phyloP scores from a whole-genome alignment of 139 green algal genomes.

The Cymbomonas tetramitiformis region DNA sequence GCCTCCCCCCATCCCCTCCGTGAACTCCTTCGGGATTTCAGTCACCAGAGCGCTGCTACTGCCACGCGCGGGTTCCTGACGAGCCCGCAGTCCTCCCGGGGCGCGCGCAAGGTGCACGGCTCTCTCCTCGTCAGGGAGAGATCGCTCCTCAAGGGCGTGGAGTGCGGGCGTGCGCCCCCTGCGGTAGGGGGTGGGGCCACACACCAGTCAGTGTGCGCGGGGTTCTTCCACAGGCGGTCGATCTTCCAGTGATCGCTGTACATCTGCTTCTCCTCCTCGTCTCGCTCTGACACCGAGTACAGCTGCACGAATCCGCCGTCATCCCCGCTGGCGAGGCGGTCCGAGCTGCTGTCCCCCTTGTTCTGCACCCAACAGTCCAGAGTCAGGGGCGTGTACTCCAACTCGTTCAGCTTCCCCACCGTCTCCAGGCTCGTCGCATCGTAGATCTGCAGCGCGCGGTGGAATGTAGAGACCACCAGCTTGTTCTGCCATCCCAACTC shows the following conservation, averaged over 20 bases:
- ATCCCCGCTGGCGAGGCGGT: neutral
- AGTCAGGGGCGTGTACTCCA: neutral
- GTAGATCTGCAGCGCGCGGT: conserved; percentile 7
- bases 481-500: neutral
- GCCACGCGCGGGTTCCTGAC: too few species aligned
- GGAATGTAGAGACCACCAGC: neutral
- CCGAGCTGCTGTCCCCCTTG: neutral
- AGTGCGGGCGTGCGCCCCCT: too few species aligned
- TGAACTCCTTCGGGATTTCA: too few species aligned
- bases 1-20: too few species aligned
- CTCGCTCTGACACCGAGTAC: neutral
- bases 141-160: too few species aligned
- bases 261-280: neutral
- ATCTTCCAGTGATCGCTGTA: neutral
- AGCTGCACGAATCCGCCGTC: neutral
- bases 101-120: too few species aligned
- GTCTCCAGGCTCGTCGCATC: conserved; percentile 3
- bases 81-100: too few species aligned
- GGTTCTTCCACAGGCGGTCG: neutral
- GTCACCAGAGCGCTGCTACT: too few species aligned
- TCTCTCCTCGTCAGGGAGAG: too few species aligned
- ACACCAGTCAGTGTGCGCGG: conserved; percentile 19
- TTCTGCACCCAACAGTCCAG: neutral
- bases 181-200: too few species aligned
- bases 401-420: neutral